Evolutionary conservation across 352 stramenopile species (phyloP).

Genomic region (Phytophthora ramorum): DNA sequence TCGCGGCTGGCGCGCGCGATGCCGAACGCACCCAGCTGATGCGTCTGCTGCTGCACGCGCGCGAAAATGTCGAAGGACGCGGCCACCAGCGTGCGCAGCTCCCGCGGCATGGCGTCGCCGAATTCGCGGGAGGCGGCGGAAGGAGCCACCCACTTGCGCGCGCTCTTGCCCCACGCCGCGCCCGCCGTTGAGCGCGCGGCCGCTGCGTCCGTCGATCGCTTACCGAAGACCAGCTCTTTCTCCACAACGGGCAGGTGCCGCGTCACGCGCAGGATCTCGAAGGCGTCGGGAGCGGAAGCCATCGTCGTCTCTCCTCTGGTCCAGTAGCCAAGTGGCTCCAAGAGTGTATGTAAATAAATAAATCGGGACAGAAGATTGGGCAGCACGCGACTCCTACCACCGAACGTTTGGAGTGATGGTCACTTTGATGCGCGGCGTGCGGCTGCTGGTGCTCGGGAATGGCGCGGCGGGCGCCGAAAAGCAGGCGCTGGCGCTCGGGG

Average conservation of each 20-base stretch:
- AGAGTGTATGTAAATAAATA: neutral
- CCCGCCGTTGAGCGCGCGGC: conserved; percentile 33
- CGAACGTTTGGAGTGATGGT: conserved; percentile 6
- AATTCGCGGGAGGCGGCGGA: conserved; percentile 9
- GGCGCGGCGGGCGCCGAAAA: conserved; percentile 79
- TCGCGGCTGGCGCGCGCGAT: conserved; percentile 57
- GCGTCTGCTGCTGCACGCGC: conserved; percentile 30
- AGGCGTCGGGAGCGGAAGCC: conserved; percentile 25
- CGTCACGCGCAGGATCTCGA: conserved; percentile 58
- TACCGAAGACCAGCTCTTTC: conserved; percentile 37
- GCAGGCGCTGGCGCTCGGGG: conserved; percentile 66
- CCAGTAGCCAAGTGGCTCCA: conserved; percentile 6
- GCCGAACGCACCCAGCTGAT: conserved; percentile 22
- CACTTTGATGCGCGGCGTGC: conserved; percentile 16
- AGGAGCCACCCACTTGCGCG: conserved; percentile 47
- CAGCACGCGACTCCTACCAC: conserved; percentile 6
- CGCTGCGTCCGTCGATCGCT: conserved; percentile 17
- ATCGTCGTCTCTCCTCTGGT: conserved; percentile 22
- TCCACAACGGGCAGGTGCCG: conserved; percentile 50
- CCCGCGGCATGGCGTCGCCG: conserved; percentile 51
- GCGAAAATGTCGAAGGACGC: conserved; percentile 71
- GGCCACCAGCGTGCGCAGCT: conserved; percentile 64
- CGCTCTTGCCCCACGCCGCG: conserved; percentile 61
- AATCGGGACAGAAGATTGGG: conserved; percentile 8
- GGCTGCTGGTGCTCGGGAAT: conserved; percentile 75